These are phyloP conservation scores for Didymella lethalis DNA, from an alignment of 2,329 filamentous ascomycete species.

Conservation along the genomic window DNA sequence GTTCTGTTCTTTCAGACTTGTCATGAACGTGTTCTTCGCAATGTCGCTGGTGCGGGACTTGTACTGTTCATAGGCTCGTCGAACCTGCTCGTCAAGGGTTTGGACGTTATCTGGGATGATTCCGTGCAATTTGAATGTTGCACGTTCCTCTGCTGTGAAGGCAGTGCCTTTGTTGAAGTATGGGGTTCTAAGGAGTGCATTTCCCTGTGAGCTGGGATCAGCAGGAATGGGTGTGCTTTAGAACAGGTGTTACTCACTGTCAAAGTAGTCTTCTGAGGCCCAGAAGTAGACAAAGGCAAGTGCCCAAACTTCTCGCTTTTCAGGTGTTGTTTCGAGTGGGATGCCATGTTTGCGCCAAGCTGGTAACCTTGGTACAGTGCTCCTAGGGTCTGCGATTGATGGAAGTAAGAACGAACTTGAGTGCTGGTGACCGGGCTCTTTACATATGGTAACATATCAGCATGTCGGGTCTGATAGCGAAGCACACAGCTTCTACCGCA, in stretches of 20 bases:
- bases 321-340: conserved; percentile 31
- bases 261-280: conserved; percentile 50
- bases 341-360: conserved; percentile 22
- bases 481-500: not conserved
- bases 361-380: not conserved
- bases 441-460: conserved; percentile 4
- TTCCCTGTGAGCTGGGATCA: conserved; percentile 37
- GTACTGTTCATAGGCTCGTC: conserved; percentile 84
- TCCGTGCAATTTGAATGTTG: conserved; percentile 73
- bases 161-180: conserved; percentile 86
- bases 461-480: not conserved
- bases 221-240: not conserved
- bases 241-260: conserved; percentile 38
- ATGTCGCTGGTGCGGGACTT: conserved; percentile 67
- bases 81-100: conserved; percentile 76
- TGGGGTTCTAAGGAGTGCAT: conserved; percentile 67
- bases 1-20: conserved; percentile 85
- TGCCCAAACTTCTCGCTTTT: conserved; percentile 49
- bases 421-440: not conserved
- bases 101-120: conserved; percentile 76
- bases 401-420: not conserved
- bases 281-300: conserved; percentile 54
- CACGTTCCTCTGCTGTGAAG: conserved; percentile 73
- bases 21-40: conserved; percentile 88
- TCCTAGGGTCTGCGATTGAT: not conserved